Base-by-base conservation (phyloP, 441 rosid genomes). In the Croton laevigatus region DNA sequence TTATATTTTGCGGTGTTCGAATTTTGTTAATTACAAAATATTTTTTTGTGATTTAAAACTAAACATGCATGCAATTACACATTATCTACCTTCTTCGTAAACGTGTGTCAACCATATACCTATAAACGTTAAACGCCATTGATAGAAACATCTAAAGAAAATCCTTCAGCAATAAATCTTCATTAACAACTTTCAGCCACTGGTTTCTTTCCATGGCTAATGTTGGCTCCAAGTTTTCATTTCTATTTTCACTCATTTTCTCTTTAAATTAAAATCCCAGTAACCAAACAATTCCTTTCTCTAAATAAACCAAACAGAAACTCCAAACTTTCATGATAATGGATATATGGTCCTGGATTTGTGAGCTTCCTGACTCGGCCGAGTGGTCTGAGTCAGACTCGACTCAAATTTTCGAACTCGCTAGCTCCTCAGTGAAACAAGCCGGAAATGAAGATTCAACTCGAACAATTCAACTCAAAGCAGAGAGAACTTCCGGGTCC, bases 301-400 rank as follows among this genome's bases (percentile, higher is more conserved):
- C 53, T 49, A 48, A 14, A 6, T 12, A 3, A 27, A 64, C 12
- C 10, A 27, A 9, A 22, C 8, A 0, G 40, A 49, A 54, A 36
- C 59, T 38, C 3, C 23, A 48, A 23, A n/a, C 36, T 17, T 44
- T 42, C 16, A 74, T 36, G 40, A 77, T 79, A 79, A 76, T 87
- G 85, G 88, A 88, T 59, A 72, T 89, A 5, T 93, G 98, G 97
- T 85, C 91, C 5, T 91, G 98, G 98, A 86, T 93, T 48, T 88
- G 83, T 60, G 85, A 81, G 74, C 85, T 91, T 2, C 86, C 81
- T 2, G 68, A 72, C 72, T 78, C 78, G 7, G 73, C 60, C 3
- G 71, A 73, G 42, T 81, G 82, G 79, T n/a, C 36, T 4, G 82
- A 76, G 37, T 83, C 86, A 8, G 76, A 79, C 65, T 72, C 85